phyloP scores from a whole-genome alignment of 805 yeast genomes.

The Metschnikowia lachancei region DNA sequence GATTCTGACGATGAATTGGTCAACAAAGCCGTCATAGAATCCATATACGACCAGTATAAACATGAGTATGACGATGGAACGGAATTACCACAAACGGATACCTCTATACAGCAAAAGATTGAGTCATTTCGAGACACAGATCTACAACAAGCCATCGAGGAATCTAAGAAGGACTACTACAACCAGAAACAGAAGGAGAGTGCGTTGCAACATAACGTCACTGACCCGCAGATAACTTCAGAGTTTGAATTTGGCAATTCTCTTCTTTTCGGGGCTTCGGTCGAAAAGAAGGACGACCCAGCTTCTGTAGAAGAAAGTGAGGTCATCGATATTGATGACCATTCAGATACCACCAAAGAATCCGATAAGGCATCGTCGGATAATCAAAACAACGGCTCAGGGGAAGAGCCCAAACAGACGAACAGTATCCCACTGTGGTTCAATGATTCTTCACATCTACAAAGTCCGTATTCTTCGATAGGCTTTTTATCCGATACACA shows the following conservation, averaged over 20 bases:
- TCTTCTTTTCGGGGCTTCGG: conserved; percentile 18
- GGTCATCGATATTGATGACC: neutral
- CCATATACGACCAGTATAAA: conserved; percentile 34
- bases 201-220: neutral
- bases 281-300: neutral
- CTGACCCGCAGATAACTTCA: neutral
- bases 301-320: neutral
- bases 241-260: conserved; percentile 23
- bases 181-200: conserved; percentile 26
- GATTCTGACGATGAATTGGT: conserved; percentile 25
- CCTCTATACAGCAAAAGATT: conserved; percentile 6
- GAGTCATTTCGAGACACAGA: conserved; percentile 34
- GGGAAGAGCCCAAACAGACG: neutral
- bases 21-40: conserved; percentile 33
- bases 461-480: conserved; percentile 9
- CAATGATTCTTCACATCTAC: conserved; percentile 15
- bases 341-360: neutral
- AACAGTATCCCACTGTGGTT: conserved; percentile 29
- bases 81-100: neutral
- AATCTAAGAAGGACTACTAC: conserved; percentile 44
- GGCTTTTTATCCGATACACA: conserved; percentile 10
- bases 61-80: conserved; percentile 11
- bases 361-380: neutral
- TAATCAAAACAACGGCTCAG: too few species aligned
- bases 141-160: conserved; percentile 46